Conservation (phyloP, 169 alveolate genomes). For the Plasmodium coatneyi region DNA sequence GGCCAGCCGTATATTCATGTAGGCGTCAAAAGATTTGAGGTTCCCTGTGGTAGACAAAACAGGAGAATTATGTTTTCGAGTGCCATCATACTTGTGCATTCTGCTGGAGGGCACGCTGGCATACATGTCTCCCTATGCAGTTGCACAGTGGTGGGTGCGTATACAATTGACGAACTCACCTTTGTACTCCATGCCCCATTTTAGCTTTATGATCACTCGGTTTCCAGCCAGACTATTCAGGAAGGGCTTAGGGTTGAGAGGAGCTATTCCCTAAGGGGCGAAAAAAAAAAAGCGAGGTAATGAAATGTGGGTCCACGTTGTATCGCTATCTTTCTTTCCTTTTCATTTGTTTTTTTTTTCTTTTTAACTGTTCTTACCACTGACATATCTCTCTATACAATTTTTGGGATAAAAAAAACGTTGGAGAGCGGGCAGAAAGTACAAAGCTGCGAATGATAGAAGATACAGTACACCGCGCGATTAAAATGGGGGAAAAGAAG, state of each 20-base stretch:
- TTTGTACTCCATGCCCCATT: constrained; percentile 97
- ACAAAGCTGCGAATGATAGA: neutral
- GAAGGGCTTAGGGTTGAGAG: constrained; percentile 96
- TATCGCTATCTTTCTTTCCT: neutral
- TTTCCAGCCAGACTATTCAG: constrained; percentile 91
- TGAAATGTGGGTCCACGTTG: neutral
- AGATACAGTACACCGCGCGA: neutral
- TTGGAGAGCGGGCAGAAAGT: neutral
- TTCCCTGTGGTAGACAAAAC: constrained; percentile 75
- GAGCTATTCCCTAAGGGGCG: constrained; percentile 80
- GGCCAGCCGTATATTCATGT: constrained; percentile 91
- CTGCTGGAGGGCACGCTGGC: neutral
- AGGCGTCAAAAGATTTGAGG: constrained; percentile 91
- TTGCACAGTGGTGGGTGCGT: neutral
- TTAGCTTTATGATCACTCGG: constrained; percentile 91
- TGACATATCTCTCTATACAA: constrained; percentile 31
- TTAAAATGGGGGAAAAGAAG: neutral
- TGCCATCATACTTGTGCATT: neutral
- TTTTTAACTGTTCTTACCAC: constrained; percentile 23
- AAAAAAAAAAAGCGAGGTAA: neutral
- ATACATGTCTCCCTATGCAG: neutral
- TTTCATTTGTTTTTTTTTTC: neutral
- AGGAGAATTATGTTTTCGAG: neutral
- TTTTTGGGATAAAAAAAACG: neutral
- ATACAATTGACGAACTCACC: constrained; percentile 77